Evolutionary conservation across 1,139 yeast species (phyloP).

Genomic region (Pneumocystis carinii): DNA sequence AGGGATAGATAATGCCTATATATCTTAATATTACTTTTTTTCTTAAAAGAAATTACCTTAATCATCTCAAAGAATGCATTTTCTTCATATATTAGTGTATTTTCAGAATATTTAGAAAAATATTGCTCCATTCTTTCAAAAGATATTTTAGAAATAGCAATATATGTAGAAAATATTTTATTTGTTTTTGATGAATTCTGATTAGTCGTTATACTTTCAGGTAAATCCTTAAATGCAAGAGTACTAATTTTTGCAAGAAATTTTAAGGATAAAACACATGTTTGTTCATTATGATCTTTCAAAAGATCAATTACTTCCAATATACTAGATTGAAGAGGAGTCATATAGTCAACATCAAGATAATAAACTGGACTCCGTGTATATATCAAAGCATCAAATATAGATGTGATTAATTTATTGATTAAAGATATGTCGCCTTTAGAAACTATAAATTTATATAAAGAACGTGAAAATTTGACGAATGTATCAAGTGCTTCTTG

Average conservation of each 20-base stretch:
- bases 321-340: slow-evolving; percentile 2
- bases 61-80: not conserved
- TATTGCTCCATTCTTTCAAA: not conserved
- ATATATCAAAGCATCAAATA: slow-evolving; percentile 1
- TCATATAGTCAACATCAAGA: slow-evolving; percentile 7
- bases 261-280: not conserved
- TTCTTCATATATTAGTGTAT: not conserved
- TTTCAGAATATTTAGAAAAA: not conserved
- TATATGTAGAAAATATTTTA: not conserved
- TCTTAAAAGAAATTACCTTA: not conserved
- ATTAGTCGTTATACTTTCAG: not conserved
- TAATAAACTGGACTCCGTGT: slow-evolving; percentile 5
- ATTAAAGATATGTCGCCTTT: not conserved
- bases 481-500: not conserved
- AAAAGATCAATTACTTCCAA: not conserved
- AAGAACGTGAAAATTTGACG: not conserved
- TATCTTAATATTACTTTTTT: not conserved
- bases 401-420: not conserved
- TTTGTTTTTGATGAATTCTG: not conserved
- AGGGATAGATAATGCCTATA: not conserved
- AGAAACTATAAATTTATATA: not conserved
- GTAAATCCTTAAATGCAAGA: not conserved
- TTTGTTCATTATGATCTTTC: not conserved
- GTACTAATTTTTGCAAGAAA: not conserved
- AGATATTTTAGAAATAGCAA: not conserved